Evolutionary conservation across 495 filamentous ascomycete genomes (phyloP), one percentile per base, ranked within the genome.

Genomic region (Aspergillus incahuasiensis): DNA sequence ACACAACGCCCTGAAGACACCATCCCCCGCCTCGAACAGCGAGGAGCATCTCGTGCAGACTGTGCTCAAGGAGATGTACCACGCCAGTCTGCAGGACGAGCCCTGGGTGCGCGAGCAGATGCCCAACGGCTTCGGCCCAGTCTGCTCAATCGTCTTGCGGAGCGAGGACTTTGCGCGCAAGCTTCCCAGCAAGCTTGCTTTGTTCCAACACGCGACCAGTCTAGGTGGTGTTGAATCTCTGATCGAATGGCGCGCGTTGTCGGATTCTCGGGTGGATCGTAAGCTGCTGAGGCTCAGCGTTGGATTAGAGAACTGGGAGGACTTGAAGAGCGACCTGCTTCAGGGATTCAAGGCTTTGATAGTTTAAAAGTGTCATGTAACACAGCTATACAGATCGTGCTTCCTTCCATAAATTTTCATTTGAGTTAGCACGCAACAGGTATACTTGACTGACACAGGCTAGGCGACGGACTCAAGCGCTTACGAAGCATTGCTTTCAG

Each of bases 121-220:
- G 94, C 92, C 92, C 15, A 82, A 83, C 58, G 94, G 94, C 0
- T 95, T 82, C 63, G 91, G 91, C 0, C 87, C 94, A 2, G 94
- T 98, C 8, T 98, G 97, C 63, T 76, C 87, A 0, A 78, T 96
- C 30, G 73, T 68, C 15, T 80, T 89, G 79, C 78, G 80, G 54
- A 73, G 74, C 3, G 77, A 81, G 60, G 68, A 71, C 6, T 65
- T 81, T 39, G 92, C 94, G 5, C 76, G 78, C 24, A 68, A 72
- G 44, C 67, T 98, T 51, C 94, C 94, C 20, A 86, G 85, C 62
- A 84, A 88, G 73, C 66, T 97, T 64, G 56, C 78, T 34, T 79
- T 91, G 49, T 98, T 97, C 75, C 89, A 95, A 58, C 94, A 98
- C 79, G 92, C 94, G 6, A 98, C 94, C 9, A 92, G 87, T 68